Evolutionary conservation across 257 asterid genomes (phyloP), one percentile per base, ranked within the genome.

Genomic region (Fraxinus anomala): DNA sequence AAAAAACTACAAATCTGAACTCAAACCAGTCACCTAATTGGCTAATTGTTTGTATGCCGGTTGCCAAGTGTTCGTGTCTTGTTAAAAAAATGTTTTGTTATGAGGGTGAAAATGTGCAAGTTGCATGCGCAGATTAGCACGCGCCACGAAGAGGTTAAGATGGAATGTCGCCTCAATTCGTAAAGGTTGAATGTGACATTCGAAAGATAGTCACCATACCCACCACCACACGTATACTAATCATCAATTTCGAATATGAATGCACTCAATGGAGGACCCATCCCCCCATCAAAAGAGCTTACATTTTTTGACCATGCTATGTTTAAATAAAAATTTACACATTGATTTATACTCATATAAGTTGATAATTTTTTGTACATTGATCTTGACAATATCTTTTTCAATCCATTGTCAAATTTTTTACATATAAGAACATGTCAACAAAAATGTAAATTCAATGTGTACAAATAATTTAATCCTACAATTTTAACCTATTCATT

Each of bases 121-220:
- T 61, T 61, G 66, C 37, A 36, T 49, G 80, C 10, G 51, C n/a
- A 61, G 6, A 33, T 21, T 21, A 61, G 68, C 68, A 61, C 67
- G 21, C 21, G 73, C 36, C 24, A 36, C n/a, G 30, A 24, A 17
- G 39, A 3, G 54, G 47, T 12, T 42, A 3, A 6, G 44, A 34
- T 66, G 70, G 10, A 68, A 19, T 49, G 76, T 71, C 75, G 39
- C 61, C 49, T 30, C 42, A 74, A 63, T 82, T 33, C 67, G 77
- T 80, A 85, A 82, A 85, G 86, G 80, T 68, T 47, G 88, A 85
- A 40, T 80, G 85, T 68, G 89, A 85, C 79, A 36, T 24, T 5
- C 30, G 73, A 79, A 76, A 68, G 54, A 26, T 33, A 73, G 33
- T 14, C 78, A 73, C 71, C 61, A 61, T 75, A 24, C 68, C 54